Evolutionary conservation across 148 eudicot species (phyloP), one percentile per base, ranked within the genome.

Genomic region (Suaeda aralocaspica): DNA sequence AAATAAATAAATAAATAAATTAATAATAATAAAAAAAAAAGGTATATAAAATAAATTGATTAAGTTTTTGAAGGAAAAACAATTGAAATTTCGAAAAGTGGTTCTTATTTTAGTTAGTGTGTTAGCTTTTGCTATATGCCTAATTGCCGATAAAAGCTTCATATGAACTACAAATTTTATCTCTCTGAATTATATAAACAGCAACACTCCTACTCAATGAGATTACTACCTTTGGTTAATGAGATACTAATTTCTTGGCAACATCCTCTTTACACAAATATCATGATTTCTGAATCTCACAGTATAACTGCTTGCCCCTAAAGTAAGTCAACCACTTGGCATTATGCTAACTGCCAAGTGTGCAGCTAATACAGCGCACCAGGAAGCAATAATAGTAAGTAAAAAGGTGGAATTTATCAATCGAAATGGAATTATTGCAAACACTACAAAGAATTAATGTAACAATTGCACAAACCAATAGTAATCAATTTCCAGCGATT

Each of bases 401-500:
- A 44, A 72, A 18, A 45, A 24, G 24, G 0, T 3, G n/a, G n/a
- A n/a, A 13, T 14, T 21, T 6, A 59, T 30, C 16, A 55, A 33
- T 13, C 19, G 18, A 3, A 70, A 22, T 29, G 63, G n/a, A 53
- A 28, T 10, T 45, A 13, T 2, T 45, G 11, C 6, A 70, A 59
- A 57, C 8, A 8, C 41, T 41, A 58, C 7, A 41, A 31, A 53
- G 12, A 58, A 53, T 19, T 36, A 29, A 49, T 51, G 34, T 13
- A 53, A 61, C 24, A 6, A 67, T 51, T 11, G 57, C 11, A 30
- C 50, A 30, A 46, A 28, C 42, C 69, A 45, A 55, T 45, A 46
- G 29, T 29, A 22, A 19, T 74, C 60, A 78, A 84, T 78, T 61
- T 91, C 97, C 99, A 67, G 97, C n/a, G n/a, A n/a, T n/a, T n/a